phyloP scores from a whole-genome alignment of 2,329 filamentous ascomycete genomes.

The Emydomyces testavorans region DNA sequence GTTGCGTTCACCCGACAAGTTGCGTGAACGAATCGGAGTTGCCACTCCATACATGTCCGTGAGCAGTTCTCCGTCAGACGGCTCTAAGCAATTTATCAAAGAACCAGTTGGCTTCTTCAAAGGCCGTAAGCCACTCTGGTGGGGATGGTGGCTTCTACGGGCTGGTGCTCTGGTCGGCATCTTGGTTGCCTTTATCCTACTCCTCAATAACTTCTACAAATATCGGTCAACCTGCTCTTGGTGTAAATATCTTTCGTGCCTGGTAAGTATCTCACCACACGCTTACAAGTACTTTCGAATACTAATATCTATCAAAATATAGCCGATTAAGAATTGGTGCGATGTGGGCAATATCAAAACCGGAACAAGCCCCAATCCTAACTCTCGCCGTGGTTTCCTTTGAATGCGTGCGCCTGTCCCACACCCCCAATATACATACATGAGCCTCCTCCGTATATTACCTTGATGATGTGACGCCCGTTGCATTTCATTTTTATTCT shows the following conservation, averaged over 20 bases:
- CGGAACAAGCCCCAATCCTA: neutral
- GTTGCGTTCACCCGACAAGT: slow-evolving; percentile 71
- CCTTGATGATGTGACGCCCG: slow-evolving; percentile 6
- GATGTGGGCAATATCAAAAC: slow-evolving; percentile 27
- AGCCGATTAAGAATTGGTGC: slow-evolving; percentile 60
- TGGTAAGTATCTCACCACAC: slow-evolving; percentile 51
- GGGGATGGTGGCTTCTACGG: slow-evolving; percentile 89
- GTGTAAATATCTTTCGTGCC: slow-evolving; percentile 91
- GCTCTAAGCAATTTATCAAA: slow-evolving; percentile 46
- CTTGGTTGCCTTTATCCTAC: slow-evolving; percentile 70
- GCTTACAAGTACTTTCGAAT: neutral
- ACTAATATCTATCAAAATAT: slow-evolving; percentile 1
- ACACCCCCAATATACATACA: neutral
- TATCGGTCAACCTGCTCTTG: slow-evolving; percentile 64
- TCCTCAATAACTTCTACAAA: slow-evolving; percentile 85
- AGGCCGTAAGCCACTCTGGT: slow-evolving; percentile 86
- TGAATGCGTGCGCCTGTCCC: neutral
- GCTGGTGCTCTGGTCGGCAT: slow-evolving; percentile 67
- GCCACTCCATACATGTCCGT: slow-evolving; percentile 61
- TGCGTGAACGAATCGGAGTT: slow-evolving; percentile 62
- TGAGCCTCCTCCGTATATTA: neutral
- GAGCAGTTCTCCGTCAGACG: slow-evolving; percentile 38
- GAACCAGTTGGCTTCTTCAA: slow-evolving; percentile 49
- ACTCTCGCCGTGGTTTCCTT: slow-evolving; percentile 2
- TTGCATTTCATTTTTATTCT: neutral